Evolutionary conservation across 192 early-diverging fungal species (phyloP).

Genomic region (Coemansia sp.): DNA sequence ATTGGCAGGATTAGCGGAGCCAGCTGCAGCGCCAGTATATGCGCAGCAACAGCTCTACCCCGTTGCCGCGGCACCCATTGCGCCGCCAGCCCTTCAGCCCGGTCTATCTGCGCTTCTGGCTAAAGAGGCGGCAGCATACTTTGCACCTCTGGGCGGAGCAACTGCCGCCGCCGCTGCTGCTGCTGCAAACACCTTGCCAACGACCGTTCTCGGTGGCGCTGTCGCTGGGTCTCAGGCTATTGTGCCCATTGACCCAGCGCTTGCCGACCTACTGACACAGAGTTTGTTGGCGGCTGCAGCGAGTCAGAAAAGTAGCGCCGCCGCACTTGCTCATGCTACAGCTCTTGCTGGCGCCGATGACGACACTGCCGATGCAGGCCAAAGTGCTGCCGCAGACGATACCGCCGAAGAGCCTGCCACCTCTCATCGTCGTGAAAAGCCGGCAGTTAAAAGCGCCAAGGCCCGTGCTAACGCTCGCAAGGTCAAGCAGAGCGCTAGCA

Average conservation of each 20-base stretch:
- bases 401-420: not conserved
- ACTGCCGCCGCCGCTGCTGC: not conserved
- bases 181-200: not conserved
- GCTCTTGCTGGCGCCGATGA: constrained; percentile 2
- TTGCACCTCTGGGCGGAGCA: not conserved
- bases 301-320: not conserved
- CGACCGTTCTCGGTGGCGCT: constrained; percentile 1
- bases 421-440: not conserved
- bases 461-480: constrained; percentile 12
- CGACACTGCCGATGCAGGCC: constrained; percentile 8
- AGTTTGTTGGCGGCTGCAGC: not conserved
- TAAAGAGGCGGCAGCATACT: not conserved
- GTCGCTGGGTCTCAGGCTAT: constrained; percentile 2
- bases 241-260: constrained; percentile 8
- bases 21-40: constrained; percentile 18
- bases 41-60: constrained; percentile 46
- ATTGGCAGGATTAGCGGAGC: constrained; percentile 4
- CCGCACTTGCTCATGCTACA: not conserved
- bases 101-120: constrained; percentile 6
- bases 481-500: not conserved
- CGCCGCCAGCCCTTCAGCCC: constrained; percentile 9
- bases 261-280: constrained; percentile 16
- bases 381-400: not conserved
- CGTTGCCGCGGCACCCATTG: constrained; percentile 15
- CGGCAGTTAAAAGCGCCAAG: not conserved